Evolutionary conservation across 441 rosid genomes (phyloP).

Genomic region (Sinapis alba): DNA sequence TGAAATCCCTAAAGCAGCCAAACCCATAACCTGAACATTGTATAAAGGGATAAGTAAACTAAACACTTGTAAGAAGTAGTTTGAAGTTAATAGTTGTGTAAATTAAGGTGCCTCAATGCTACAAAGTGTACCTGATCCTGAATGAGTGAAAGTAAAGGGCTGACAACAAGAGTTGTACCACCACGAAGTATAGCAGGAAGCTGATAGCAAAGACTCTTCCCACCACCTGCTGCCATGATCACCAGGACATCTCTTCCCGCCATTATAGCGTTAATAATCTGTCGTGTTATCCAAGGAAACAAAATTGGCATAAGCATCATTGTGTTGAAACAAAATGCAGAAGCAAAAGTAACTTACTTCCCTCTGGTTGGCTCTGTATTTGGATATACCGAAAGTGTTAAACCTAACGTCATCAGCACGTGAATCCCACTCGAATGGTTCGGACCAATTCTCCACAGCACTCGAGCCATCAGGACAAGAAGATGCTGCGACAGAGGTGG

Average conservation of each 20-base stretch:
- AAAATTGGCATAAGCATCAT: not conserved
- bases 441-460: constrained; percentile 65
- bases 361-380: constrained; percentile 85
- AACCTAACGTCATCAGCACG: constrained; percentile 72
- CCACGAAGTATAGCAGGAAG: constrained; percentile 83
- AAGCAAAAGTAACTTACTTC: constrained; percentile 56
- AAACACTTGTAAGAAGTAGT: not conserved
- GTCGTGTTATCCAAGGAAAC: not conserved
- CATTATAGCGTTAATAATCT: constrained; percentile 91
- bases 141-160: constrained; percentile 87
- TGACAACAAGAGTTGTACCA: constrained; percentile 79
- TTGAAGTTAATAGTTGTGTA: not conserved
- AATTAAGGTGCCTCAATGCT: too few relatives aligned
- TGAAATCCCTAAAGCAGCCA: constrained; percentile 85
- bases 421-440: constrained; percentile 86
- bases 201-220: constrained; percentile 98
- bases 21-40: constrained; percentile 84
- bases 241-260: constrained; percentile 87
- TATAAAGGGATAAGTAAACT: not conserved
- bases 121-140: constrained; percentile 84
- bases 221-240: constrained; percentile 99
- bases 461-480: constrained; percentile 34
- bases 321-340: not conserved
- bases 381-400: constrained; percentile 83
- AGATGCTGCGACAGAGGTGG: constrained; percentile 33